Percentiles rank a stretch among this genome's conserved stretches.
Evolutionary conservation across 441 rosid species (phyloP).

Genomic region (Sinapis alba): DNA sequence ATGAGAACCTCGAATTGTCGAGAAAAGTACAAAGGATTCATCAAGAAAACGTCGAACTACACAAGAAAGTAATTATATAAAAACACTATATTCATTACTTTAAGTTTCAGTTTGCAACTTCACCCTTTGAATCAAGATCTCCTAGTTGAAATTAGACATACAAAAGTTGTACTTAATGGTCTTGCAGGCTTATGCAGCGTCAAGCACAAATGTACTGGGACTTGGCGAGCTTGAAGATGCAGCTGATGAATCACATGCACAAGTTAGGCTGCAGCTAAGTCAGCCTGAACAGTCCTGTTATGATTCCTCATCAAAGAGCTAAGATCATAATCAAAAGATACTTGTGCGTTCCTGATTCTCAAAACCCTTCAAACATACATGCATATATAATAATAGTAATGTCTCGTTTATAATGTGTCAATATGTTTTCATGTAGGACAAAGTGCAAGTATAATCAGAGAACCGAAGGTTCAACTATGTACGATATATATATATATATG

Average conservation of each 20-base stretch:
- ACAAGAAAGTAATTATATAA: conserved; percentile 48
- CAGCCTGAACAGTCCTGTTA: conserved; percentile 60
- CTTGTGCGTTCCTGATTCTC: conserved; percentile 21
- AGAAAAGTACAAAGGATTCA: conserved; percentile 57
- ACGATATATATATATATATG: neutral
- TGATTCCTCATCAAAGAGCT: conserved; percentile 30
- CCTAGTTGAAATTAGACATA: neutral
- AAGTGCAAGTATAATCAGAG: conserved; percentile 2
- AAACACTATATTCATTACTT: conserved; percentile 16
- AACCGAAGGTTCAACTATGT: neutral
- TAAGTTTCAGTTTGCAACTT: neutral
- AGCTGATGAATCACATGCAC: conserved; percentile 51
- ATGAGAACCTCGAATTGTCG: conserved; percentile 65
- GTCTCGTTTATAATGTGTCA: neutral
- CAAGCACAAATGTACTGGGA: conserved; percentile 41
- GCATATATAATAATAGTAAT: neutral
- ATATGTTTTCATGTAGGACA: neutral
- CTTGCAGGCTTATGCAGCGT: conserved; percentile 54
- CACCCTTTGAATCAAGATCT: neutral
- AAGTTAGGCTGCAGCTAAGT: conserved; percentile 67
- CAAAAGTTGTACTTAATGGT: conserved; percentile 15
- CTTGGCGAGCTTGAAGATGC: conserved; percentile 37
- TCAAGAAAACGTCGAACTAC: conserved; percentile 64
- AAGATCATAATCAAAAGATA: conserved; percentile 8
- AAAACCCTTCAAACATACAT: neutral